These are phyloP conservation scores for Conoideocrella luteorostrata DNA, from an alignment of 2,329 filamentous ascomycete genomes.

Conservation along the genomic window DNA sequence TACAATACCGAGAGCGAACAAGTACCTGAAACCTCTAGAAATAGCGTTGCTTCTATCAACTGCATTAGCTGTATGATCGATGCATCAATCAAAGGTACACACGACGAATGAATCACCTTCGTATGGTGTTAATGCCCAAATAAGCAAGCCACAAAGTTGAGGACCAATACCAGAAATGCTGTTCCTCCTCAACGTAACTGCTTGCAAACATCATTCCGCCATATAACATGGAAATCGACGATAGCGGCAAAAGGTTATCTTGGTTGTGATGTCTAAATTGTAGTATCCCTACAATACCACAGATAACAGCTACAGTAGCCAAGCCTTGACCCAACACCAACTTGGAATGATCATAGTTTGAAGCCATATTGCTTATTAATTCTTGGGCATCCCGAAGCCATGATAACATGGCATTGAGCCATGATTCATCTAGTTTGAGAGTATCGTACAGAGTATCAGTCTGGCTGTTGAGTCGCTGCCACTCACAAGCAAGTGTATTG, in stretches of 20 bases:
- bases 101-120: constrained; percentile 24
- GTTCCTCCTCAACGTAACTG: constrained; percentile 96
- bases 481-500: constrained; percentile 62
- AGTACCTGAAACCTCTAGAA: constrained; percentile 23
- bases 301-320: constrained; percentile 25
- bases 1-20: constrained; percentile 51
- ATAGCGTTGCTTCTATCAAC: constrained; percentile 20
- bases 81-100: background rate
- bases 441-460: constrained; percentile 16
- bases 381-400: constrained; percentile 71
- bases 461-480: constrained; percentile 37
- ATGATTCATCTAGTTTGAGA: constrained; percentile 27
- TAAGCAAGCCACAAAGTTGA: constrained; percentile 62
- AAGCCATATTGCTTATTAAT: constrained; percentile 81
- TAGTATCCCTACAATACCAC: constrained; percentile 10
- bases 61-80: background rate
- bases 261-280: constrained; percentile 7
- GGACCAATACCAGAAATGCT: constrained; percentile 97
- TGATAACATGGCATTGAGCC: constrained; percentile 38
- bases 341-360: constrained; percentile 74
- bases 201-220: constrained; percentile 93
- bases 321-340: constrained; percentile 43
- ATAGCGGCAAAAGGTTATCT: constrained; percentile 34
- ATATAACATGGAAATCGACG: constrained; percentile 55
- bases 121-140: constrained; percentile 42